Evolutionary conservation across 257 asterid species (phyloP).

Genomic region (Ajuga chamaepitys): DNA sequence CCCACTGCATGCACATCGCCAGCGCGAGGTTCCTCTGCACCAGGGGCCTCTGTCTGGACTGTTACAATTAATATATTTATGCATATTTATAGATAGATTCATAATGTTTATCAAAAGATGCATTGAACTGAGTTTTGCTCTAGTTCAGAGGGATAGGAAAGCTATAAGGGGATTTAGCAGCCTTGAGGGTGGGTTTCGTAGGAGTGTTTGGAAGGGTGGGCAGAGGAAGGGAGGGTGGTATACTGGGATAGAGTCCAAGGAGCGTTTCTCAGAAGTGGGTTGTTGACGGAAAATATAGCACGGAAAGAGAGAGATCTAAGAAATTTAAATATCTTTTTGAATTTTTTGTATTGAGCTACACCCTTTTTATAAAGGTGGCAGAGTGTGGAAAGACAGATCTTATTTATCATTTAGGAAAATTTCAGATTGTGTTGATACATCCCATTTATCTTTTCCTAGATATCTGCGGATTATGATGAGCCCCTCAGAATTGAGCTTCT

Average conservation of each 20-base stretch:
- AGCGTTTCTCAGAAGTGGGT: not conserved
- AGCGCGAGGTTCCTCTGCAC: not conserved
- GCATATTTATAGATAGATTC: not conserved
- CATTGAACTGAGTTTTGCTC: not conserved
- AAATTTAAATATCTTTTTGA: not conserved
- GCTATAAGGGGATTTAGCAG: not conserved
- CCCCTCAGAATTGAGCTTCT: conserved; percentile 98
- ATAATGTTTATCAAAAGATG: not conserved
- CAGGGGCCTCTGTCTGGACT: not conserved
- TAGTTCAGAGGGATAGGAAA: not conserved
- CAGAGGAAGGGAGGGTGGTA: not conserved
- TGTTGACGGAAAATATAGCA: not conserved
- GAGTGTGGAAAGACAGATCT: too few species aligned
- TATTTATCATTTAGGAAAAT: not conserved
- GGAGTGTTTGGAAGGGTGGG: not conserved
- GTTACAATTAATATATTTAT: not conserved
- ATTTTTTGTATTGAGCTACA: too few species aligned
- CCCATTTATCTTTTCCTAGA: conserved; percentile 31
- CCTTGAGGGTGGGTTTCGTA: not conserved
- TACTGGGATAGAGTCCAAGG: not conserved
- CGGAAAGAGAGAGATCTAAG: not conserved
- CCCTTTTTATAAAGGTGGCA: too few species aligned
- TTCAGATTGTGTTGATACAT: not conserved
- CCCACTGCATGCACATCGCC: not conserved
- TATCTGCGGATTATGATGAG: conserved; percentile 92